phyloP scores from a whole-genome alignment of 164 flowering plant species.

The Amborella trichopoda region DNA sequence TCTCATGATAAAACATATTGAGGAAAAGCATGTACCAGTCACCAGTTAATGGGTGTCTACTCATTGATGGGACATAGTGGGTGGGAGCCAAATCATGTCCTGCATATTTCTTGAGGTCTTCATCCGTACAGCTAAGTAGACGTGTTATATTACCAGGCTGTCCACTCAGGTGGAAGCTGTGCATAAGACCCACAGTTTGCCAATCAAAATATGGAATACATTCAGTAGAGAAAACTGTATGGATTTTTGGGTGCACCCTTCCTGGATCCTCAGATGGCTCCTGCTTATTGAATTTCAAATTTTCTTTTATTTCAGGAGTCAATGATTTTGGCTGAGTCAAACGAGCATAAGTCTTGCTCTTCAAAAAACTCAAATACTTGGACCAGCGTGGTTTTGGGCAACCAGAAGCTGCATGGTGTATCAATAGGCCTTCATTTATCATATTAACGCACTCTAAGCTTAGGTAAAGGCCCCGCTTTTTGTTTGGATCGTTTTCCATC shows the following conservation, averaged over 20 bases:
- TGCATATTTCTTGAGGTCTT: constrained; percentile 53
- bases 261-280: constrained; percentile 19
- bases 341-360: constrained; percentile 66
- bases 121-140: constrained; percentile 92
- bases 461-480: constrained; percentile 49
- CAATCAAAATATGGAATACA: constrained; percentile 89
- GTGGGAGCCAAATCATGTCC: constrained; percentile 97
- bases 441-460: constrained; percentile 85
- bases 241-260: constrained; percentile 63
- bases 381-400: constrained; percentile 91
- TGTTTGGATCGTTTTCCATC: constrained; percentile 59
- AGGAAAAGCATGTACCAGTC: constrained; percentile 88
- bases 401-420: constrained; percentile 65
- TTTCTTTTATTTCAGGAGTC: constrained; percentile 20
- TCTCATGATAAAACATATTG: no score
- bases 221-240: constrained; percentile 90
- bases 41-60: constrained; percentile 84
- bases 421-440: constrained; percentile 76
- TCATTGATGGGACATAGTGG: constrained; percentile 98
- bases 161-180: constrained; percentile 87
- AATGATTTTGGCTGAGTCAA: constrained; percentile 58
- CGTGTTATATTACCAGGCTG: constrained; percentile 96
- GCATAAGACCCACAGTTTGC: constrained; percentile 96
- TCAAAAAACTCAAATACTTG: constrained; percentile 81
- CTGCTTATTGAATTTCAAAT: constrained; percentile 15